These are phyloP conservation scores for Gymnopus androsaceus DNA, from an alignment of 1,284 basidiomycete genomes.

Conservation along the genomic window DNA sequence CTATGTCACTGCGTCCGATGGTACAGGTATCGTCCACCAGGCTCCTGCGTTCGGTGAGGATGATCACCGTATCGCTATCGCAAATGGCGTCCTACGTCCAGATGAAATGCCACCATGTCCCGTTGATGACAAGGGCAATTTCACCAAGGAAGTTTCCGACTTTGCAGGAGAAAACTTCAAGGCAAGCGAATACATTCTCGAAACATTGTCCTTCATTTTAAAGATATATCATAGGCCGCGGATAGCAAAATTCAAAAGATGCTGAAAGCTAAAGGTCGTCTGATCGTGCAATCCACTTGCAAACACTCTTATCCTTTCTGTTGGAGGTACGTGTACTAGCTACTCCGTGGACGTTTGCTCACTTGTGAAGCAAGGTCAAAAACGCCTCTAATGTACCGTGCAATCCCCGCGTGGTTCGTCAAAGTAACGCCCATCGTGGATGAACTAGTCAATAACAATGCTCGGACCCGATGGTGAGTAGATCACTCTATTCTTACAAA, in stretches of 20 bases:
- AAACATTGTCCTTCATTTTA: not conserved
- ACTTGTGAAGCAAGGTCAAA: slow-evolving; percentile 63
- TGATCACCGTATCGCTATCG: slow-evolving; percentile 92
- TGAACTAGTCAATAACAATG: slow-evolving; percentile 89
- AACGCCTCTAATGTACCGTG: slow-evolving; percentile 95
- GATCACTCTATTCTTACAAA: not conserved
- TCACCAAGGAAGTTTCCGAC: slow-evolving; percentile 89
- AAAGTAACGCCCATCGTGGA: slow-evolving; percentile 85
- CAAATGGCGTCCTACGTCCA: slow-evolving; percentile 76
- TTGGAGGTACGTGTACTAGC: slow-evolving; percentile 73
- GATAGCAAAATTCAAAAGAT: slow-evolving; percentile 95
- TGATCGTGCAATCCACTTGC: slow-evolving; percentile 87
- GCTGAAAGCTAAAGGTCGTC: slow-evolving; percentile 84
- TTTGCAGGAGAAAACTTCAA: slow-evolving; percentile 93
- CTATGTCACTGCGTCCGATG: slow-evolving; percentile 92
- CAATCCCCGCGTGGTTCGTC: slow-evolving; percentile 96
- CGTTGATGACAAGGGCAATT: slow-evolving; percentile 87
- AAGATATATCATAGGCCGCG: slow-evolving; percentile 61
- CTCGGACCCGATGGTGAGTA: slow-evolving; percentile 83
- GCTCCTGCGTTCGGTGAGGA: slow-evolving; percentile 99
- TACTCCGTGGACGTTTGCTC: not conserved
- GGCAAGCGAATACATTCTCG: slow-evolving; percentile 40
- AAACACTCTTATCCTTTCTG: slow-evolving; percentile 97
- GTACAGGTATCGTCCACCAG: slow-evolving; percentile 99
- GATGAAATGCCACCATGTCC: slow-evolving; percentile 98